phyloP scores from a whole-genome alignment of 495 filamentous ascomycete species.

The Trichoderma gamsii region DNA sequence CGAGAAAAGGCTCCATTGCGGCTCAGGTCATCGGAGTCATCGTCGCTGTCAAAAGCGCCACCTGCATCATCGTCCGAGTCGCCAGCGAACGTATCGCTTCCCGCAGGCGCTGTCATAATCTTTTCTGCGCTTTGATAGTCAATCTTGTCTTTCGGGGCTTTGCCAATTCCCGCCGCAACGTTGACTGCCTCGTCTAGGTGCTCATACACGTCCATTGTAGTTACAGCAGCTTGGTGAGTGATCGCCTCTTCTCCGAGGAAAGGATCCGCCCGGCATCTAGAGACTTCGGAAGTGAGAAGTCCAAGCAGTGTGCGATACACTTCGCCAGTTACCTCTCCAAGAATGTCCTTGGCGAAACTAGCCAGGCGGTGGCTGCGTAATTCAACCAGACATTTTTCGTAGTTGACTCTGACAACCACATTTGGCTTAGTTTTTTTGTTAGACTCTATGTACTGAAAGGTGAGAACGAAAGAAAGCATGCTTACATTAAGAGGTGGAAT shows the following conservation, averaged over 20 bases:
- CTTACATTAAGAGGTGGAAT: constrained; percentile 33
- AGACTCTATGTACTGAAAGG: background rate
- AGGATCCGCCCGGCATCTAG: constrained; percentile 55
- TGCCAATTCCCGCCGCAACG: constrained; percentile 38
- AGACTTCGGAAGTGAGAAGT: constrained; percentile 59
- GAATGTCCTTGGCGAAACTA: constrained; percentile 49
- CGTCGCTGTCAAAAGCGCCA: constrained; percentile 18
- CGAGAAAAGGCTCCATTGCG: constrained; percentile 22
- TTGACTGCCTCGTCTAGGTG: constrained; percentile 40
- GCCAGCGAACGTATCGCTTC: constrained; percentile 38
- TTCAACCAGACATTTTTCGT: constrained; percentile 74
- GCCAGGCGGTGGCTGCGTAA: constrained; percentile 74
- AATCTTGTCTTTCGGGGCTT: constrained; percentile 32
- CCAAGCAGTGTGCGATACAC: constrained; percentile 71
- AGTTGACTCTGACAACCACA: constrained; percentile 72
- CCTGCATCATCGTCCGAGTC: constrained; percentile 27
- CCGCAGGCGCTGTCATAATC: constrained; percentile 33
- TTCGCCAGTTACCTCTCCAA: constrained; percentile 58
- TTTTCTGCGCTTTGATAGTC: constrained; percentile 37
- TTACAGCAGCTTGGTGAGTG: constrained; percentile 29
- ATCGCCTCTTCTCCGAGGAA: constrained; percentile 42
- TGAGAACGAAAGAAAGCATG: constrained; percentile 15
- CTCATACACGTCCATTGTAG: constrained; percentile 43
- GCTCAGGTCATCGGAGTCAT: constrained; percentile 31
- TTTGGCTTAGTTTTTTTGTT: constrained; percentile 31